Percentiles rank a stretch among this genome's conserved stretches.
These are phyloP conservation scores for Beauveria scarabaeidicola DNA, from an alignment of 2,329 filamentous ascomycete genomes.

Conservation along the genomic window DNA sequence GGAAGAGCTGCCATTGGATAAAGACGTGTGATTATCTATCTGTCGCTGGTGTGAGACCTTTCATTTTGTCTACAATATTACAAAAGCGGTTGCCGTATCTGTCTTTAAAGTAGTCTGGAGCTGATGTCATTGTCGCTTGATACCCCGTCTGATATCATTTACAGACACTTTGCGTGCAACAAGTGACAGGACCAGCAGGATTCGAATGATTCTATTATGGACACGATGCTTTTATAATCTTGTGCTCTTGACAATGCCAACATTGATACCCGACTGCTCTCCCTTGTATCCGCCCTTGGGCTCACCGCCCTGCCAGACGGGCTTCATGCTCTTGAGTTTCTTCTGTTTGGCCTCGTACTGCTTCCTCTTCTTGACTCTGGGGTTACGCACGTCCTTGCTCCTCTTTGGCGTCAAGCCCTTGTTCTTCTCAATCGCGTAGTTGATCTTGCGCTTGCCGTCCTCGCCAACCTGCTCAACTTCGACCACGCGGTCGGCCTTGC, in stretches of 20 bases:
- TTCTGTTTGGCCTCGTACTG: constrained; percentile 96
- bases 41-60: not conserved
- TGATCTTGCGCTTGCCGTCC: constrained; percentile 88
- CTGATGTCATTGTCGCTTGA: no score
- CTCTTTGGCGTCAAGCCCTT: constrained; percentile 84
- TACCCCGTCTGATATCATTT: not conserved
- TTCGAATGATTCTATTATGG: not conserved
- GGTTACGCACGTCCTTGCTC: constrained; percentile 92
- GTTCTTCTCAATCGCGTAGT: constrained; percentile 93
- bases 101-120: no score
- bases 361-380: constrained; percentile 95
- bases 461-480: constrained; percentile 62
- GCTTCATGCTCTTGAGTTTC: constrained; percentile 83
- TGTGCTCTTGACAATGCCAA: constrained; percentile 81
- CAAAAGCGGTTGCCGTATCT: no score
- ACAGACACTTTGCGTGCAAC: not conserved
- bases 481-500: constrained; percentile 54
- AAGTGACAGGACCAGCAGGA: not conserved
- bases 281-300: constrained; percentile 79
- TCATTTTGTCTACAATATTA: no score
- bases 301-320: constrained; percentile 78
- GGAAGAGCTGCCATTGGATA: constrained; percentile 48
- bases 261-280: constrained; percentile 93
- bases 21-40: not conserved
- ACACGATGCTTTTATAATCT: constrained; percentile 55